Base-by-base conservation (phyloP, 192 early-diverging fungal genomes). In the Entrophospora sp. region DNA sequence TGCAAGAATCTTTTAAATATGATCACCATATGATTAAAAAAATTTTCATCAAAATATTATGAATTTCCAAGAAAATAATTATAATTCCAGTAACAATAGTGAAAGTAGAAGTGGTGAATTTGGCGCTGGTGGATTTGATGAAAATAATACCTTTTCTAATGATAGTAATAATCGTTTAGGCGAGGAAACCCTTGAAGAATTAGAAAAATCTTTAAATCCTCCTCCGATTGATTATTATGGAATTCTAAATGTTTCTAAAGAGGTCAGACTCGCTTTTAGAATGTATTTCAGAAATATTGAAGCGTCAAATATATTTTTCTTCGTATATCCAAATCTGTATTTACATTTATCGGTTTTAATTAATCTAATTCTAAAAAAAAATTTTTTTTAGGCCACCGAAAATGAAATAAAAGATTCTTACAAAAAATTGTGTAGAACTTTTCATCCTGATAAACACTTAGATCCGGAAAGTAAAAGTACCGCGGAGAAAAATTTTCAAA, bases 391-490 rank as follows among this genome's bases (percentile, higher is more conserved):
- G 79, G 83, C 85, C 16, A 78, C 77, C 20, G 79, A 84, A 51
- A 84, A 87, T 0, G 78, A 89, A 37, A 82, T 92, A 14, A 86
- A 85, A 70, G 87, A 89, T 24, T 79, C 88, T 30, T 89, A 90
- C 77, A 85, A 81, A 63, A 79, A 80, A 1, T 66, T 90, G 49
- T 89, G 89, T 66, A 79, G 83, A 44, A 71, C 83, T 44, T 92
- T 89, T 72, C 90, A 92, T 59, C 90, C 90, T 4, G 90, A 92
- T 75, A 87, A 87, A 62, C 88, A 90, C 66, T 74, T 71, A 12
- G 69, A 78, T 44, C 76, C 77, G n/a, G 77, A 82, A 53, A 71
- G 75, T 44, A 83, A 83, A 37, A 72, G 81, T 51, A 75, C 82
- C 55, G 90, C 90, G 2, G 87, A 87, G 71, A 77, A 75, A 2